These are phyloP conservation scores for Colletotrichum lindemuthianum DNA, from an alignment of 2,329 filamentous ascomycete genomes.

Conservation along the genomic window DNA sequence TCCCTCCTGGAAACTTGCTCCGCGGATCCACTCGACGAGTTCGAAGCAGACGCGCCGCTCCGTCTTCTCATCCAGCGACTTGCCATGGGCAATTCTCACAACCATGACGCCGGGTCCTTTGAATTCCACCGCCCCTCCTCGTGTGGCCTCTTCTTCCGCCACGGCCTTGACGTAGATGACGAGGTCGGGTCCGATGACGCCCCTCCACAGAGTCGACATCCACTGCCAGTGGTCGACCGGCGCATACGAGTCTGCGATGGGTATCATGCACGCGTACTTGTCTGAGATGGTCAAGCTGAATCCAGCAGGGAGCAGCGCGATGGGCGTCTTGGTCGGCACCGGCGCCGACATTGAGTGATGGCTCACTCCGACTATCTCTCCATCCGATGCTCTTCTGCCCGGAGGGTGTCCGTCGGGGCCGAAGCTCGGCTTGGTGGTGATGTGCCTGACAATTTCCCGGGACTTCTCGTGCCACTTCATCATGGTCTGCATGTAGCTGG, in stretches of 20 bases:
- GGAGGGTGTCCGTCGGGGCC: conserved; percentile 16
- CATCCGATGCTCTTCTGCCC: conserved; percentile 30
- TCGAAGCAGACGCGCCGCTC: conserved; percentile 85
- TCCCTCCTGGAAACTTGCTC: conserved; percentile 52
- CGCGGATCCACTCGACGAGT: conserved; percentile 81
- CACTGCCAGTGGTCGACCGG: conserved; percentile 96
- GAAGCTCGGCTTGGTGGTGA: conserved; percentile 46
- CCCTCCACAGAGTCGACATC: conserved; percentile 94
- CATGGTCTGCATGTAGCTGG: conserved; percentile 74
- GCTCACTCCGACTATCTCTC: conserved; percentile 18
- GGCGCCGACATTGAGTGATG: conserved; percentile 17
- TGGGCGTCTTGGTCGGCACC: conserved; percentile 59
- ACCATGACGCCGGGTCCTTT: conserved; percentile 64
- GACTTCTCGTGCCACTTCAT: conserved; percentile 81
- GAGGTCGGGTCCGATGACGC: conserved; percentile 83
- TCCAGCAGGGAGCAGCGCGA: conserved; percentile 79
- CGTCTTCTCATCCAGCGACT: conserved; percentile 72
- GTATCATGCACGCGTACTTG: conserved; percentile 75
- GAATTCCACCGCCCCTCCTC: conserved; percentile 65
- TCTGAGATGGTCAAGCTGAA: conserved; percentile 86
- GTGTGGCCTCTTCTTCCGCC: conserved; percentile 48
- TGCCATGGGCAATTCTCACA: conserved; percentile 56
- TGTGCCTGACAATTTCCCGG: conserved; percentile 70
- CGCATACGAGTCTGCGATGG: conserved; percentile 80
- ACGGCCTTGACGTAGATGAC: conserved; percentile 71